A percentile compares a stretch with the other conserved stretches of the same genome.
Conservation (phyloP, 257 asterid genomes). For the Solanum ossicruentum region DNA sequence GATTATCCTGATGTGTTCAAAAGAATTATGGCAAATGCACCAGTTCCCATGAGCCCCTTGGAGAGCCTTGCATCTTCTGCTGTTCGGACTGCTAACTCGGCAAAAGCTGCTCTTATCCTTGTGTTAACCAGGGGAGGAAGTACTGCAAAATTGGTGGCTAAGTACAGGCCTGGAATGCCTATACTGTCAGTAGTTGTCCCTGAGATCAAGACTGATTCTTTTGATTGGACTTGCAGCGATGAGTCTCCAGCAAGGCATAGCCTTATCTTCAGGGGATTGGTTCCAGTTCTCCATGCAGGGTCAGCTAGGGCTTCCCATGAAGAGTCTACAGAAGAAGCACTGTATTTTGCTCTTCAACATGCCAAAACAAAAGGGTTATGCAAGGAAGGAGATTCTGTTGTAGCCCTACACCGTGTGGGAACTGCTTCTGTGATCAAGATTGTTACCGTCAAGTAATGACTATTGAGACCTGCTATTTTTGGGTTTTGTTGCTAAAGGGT, state of each 20-base stretch:
- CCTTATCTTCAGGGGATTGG: slow-evolving; percentile 64
- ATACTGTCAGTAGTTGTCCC: slow-evolving; percentile 76
- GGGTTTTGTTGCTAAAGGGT: neutral
- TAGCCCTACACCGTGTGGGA: slow-evolving; percentile 78
- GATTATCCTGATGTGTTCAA: slow-evolving; percentile 61
- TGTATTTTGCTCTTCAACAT: slow-evolving; percentile 69
- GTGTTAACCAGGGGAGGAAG: slow-evolving; percentile 80
- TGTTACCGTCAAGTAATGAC: slow-evolving; percentile 56
- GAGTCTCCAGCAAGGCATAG: slow-evolving; percentile 88
- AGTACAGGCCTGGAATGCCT: slow-evolving; percentile 80
- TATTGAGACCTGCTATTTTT: neutral
- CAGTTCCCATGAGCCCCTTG: slow-evolving; percentile 78
- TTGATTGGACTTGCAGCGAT: slow-evolving; percentile 80
- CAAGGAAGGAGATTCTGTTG: slow-evolving; percentile 68
- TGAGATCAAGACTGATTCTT: slow-evolving; percentile 66
- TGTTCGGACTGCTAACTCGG: slow-evolving; percentile 70
- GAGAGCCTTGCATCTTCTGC: slow-evolving; percentile 84
- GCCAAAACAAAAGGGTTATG: slow-evolving; percentile 67
- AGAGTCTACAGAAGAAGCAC: slow-evolving; percentile 81
- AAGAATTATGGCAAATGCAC: slow-evolving; percentile 61
- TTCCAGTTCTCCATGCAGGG: slow-evolving; percentile 69
- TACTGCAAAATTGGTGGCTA: slow-evolving; percentile 78
- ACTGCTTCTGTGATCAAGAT: slow-evolving; percentile 82
- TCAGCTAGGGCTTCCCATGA: slow-evolving; percentile 79
- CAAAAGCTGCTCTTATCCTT: slow-evolving; percentile 55